Base-by-base conservation (phyloP, 495 filamentous ascomycete genomes). In the Talaromyces thailandensis region DNA sequence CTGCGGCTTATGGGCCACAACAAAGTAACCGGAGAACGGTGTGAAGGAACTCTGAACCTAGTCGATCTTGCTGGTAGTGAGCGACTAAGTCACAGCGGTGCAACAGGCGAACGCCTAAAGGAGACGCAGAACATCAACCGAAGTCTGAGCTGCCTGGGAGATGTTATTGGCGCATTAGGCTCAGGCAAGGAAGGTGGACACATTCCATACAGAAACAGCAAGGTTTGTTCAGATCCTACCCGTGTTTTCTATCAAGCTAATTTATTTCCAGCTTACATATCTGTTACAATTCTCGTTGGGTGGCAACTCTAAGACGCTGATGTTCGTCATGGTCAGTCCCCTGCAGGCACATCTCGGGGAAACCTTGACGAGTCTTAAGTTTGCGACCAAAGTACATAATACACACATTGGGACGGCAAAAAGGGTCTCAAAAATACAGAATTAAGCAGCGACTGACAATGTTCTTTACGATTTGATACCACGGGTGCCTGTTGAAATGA, bases 51-150 rank as follows among this genome's bases (percentile, higher is more conserved):
- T 0, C 82, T 99, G 56, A 99, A 99, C 74, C 80, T 99, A 18
- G 95, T 99, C 35, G 94, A 99, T 76, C 76, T 99, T 62, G 94
- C 94, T 1, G 94, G 94, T 26, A 94, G 90, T 56, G 94, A 99
- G 71, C 84, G 93, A 61, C 80, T 98, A 51, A 90, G 90, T 71
- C 90, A 95, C 70, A 90, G 86, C 62, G 83, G 86, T 32, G 90
- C 87, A 8, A 90, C 89, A 9, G 93, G 93, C 6, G 91, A 96
- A 50, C 78, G 93, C 51, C 82, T 96, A 73, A 89, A 88, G 69
- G 94, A 99, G 74, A 97, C 95, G 9, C 93, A 97, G 66, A 96
- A 89, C 69, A 99, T 99, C 81, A 99, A 99, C 75, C 89, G 88
- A 74, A 92, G 87, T 65, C 79, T 99, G 67, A 91, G 88, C 64